Evolutionary conservation across 2,329 filamentous ascomycete species (phyloP).

Genomic region (Botrytis aclada): DNA sequence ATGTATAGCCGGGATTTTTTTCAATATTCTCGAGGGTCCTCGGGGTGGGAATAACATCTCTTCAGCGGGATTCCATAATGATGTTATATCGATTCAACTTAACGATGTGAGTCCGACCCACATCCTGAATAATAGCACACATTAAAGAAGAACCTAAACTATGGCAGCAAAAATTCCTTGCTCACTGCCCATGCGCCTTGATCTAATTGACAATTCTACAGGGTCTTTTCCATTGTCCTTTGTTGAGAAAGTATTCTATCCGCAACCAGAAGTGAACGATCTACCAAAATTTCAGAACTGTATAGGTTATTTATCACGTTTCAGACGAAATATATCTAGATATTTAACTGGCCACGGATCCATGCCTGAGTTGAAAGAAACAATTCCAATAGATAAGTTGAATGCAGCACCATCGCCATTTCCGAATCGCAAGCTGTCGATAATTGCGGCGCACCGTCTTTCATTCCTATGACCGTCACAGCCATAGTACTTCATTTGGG

Average conservation of each 20-base stretch:
- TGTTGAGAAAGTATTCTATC: not conserved
- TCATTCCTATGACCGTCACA: not conserved
- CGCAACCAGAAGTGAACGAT: not conserved
- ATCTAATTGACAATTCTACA: not conserved
- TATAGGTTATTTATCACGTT: not conserved
- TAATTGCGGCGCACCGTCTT: not conserved
- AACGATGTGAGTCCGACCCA: not conserved
- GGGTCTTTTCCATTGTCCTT: not conserved
- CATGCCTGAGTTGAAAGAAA: not conserved
- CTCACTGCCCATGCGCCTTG: too few species aligned
- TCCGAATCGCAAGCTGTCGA: not conserved
- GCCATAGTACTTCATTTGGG: not conserved
- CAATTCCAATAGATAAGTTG: not conserved
- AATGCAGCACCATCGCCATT: not conserved
- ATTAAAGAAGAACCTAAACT: not conserved
- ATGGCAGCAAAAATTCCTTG: too few species aligned
- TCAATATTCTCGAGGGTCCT: not conserved
- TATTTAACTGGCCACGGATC: not conserved
- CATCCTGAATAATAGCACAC: not conserved
- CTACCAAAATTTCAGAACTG: not conserved
- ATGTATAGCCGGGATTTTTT: not conserved
- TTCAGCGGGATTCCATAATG: too few species aligned
- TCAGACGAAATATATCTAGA: not conserved
- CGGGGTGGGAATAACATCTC: not conserved
- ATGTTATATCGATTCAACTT: not conserved